Percentiles rank a stretch among this genome's conserved stretches.
Evolutionary conservation across 306 rosid genomes (phyloP).

Genomic region (Echinosophora koreensis): DNA sequence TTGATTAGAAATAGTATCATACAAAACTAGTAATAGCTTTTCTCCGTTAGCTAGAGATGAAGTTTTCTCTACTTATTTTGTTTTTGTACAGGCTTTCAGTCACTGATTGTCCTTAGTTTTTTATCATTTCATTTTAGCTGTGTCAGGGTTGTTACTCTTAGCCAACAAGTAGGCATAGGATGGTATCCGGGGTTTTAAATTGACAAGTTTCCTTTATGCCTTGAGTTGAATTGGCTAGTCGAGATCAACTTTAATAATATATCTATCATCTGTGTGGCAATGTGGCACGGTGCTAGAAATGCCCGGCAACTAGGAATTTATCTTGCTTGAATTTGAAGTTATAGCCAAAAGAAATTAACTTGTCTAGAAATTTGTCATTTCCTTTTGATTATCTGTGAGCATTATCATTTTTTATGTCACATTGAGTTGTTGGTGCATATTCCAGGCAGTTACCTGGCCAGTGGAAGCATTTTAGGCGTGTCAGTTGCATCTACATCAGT

Average conservation of each 20-base stretch:
- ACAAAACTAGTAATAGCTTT: too few relatives aligned
- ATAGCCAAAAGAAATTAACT: slow-evolving; percentile 14
- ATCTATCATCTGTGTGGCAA: background rate
- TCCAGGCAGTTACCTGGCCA: slow-evolving; percentile 56
- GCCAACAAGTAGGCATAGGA: slow-evolving; percentile 5
- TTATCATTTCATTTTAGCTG: background rate
- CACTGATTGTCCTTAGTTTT: background rate
- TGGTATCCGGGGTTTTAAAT: background rate
- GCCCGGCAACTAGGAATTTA: background rate
- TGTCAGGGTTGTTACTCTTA: background rate
- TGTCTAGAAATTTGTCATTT: slow-evolving; percentile 8
- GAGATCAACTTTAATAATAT: background rate
- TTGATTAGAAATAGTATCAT: background rate
- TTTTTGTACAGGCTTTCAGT: background rate
- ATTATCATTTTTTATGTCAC: slow-evolving; percentile 27
- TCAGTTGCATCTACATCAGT: slow-evolving; percentile 60
- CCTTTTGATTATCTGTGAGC: slow-evolving; percentile 12
- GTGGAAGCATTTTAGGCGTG: slow-evolving; percentile 60
- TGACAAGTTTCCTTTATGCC: slow-evolving; percentile 19
- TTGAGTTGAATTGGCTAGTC: background rate
- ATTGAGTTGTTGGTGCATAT: slow-evolving; percentile 34
- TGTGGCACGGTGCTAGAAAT: slow-evolving; percentile 10
- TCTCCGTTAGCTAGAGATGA: background rate
- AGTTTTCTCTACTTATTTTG: background rate
- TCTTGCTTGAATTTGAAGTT: slow-evolving; percentile 37